Evolutionary conservation across 2,329 filamentous ascomycete genomes (phyloP), one percentile per base, ranked within the genome.

Genomic region (Berkeleyomyces basicola): DNA sequence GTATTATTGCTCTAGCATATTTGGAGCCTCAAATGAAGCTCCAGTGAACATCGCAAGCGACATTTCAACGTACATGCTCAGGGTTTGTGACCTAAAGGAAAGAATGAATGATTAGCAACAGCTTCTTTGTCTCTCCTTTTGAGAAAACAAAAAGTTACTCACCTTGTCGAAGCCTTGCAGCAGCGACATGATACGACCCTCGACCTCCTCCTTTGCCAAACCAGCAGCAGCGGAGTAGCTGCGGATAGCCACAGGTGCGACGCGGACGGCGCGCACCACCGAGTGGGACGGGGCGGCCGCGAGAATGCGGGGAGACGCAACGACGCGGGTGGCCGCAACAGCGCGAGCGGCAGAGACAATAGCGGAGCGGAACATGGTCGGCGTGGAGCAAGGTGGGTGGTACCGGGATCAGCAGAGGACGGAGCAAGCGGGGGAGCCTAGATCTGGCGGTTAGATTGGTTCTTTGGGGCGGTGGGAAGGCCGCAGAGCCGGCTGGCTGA

Each of bases 161-260:
- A 75, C 74, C 87, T 99, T 99, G 79, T 99, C 93, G 74, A 97
- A 99, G 75, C 91, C 92, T 78, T 90, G 87, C 76, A 99, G 76
- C 71, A 99, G 80, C 76, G 90, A 88, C 74, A 95, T 82, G 80
- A 97, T 96, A 73, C 92, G 84, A 66, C 88, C 89, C 78, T 95
- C 86, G 64, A 96, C 88, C 78, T 96, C 90, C 63, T 85, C 79
- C 80, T 90, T 86, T 70, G 83, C 80, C 67, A 97, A 82, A 68
- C 86, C 85, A 67, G 85, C 83, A 65, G 82, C 85, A 61, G 92
- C 88, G 68, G 91, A 90, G 79, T 99, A 99, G 79, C 84, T 87
- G 77, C 93, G 82, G 71, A 88, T 80, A 69, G 83, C 81, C 73
- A 85, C 80, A 76, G 85, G 82, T 71, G 80, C 79, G 71, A 82